These are phyloP conservation scores for Kwoniella heveanensis DNA, from an alignment of 768 basidiomycete genomes.

Conservation along the genomic window DNA sequence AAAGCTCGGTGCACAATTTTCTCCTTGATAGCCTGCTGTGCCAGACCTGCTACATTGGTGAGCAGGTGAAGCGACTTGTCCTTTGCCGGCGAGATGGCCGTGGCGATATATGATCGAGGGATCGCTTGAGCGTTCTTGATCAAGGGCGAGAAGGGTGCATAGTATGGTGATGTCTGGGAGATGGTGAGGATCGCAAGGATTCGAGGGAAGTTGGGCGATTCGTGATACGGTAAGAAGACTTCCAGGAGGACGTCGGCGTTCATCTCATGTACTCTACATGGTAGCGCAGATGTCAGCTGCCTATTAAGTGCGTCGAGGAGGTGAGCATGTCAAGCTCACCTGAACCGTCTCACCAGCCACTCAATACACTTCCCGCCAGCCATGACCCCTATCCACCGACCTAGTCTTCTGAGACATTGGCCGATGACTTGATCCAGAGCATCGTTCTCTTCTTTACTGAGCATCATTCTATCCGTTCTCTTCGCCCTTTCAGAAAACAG, in stretches of 20 bases:
- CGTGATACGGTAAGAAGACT: slow-evolving; percentile 91
- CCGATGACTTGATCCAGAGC: slow-evolving; percentile 67
- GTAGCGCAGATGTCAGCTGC: neutral
- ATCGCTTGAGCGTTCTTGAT: slow-evolving; percentile 75
- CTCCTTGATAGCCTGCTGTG: slow-evolving; percentile 61
- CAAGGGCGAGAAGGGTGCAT: slow-evolving; percentile 48
- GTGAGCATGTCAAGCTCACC: slow-evolving; percentile 64
- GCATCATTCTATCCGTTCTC: slow-evolving; percentile 73
- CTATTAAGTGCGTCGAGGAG: too few species aligned
- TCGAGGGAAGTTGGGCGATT: slow-evolving; percentile 89
- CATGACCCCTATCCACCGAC: slow-evolving; percentile 76
- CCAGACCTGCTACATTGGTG: slow-evolving; percentile 68
- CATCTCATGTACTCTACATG: slow-evolving; percentile 81
- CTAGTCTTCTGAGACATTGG: slow-evolving; percentile 69
- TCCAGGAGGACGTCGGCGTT: slow-evolving; percentile 76
- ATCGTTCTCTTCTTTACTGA: slow-evolving; percentile 65
- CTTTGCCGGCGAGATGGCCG: slow-evolving; percentile 60
- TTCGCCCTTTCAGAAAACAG: slow-evolving; percentile 82
- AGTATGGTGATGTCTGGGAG: slow-evolving; percentile 36
- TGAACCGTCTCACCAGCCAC: slow-evolving; percentile 91
- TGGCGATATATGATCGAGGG: slow-evolving; percentile 74
- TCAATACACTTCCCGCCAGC: slow-evolving; percentile 83
- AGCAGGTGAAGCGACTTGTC: slow-evolving; percentile 62
- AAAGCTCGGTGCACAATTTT: slow-evolving; percentile 66
- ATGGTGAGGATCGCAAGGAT: slow-evolving; percentile 76